Conservation (phyloP, 2,329 filamentous ascomycete species). For the Calonectria pseudoreteaudii region DNA sequence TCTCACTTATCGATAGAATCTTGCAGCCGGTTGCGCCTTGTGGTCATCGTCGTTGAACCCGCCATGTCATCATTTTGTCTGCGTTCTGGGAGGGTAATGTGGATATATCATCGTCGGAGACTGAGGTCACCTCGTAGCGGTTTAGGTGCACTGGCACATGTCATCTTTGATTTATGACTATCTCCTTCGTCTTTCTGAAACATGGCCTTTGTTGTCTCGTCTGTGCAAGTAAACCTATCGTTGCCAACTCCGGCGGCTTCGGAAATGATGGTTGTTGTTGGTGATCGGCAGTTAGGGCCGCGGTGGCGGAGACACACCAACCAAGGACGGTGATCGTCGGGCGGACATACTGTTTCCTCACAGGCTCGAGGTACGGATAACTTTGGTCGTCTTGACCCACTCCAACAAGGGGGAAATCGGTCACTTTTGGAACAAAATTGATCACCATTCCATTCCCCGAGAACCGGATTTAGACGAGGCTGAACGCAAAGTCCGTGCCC, state of each 20-base stretch:
- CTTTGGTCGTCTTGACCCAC: neutral
- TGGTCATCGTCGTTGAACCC: neutral
- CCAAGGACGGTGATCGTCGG: constrained; percentile 13
- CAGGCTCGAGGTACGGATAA: neutral
- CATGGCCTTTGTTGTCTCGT: neutral
- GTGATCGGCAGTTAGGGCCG: constrained; percentile 17
- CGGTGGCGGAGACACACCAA: constrained; percentile 8
- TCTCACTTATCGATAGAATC: neutral
- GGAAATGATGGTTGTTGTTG: constrained; percentile 11
- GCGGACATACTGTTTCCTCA: neutral
- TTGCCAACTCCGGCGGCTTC: neutral
- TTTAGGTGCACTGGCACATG: neutral
- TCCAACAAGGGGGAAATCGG: neutral
- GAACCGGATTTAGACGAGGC: neutral
- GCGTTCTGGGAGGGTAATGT: neutral
- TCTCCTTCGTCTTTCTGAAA: neutral
- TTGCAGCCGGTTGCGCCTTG: too few relatives aligned
- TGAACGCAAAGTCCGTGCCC: neutral
- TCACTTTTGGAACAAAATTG: neutral
- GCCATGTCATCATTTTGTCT: neutral
- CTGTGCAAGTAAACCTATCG: constrained; percentile 17
- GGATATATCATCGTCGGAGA: neutral
- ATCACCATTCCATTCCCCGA: neutral
- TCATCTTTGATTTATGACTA: neutral
- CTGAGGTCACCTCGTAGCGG: neutral